A percentile compares a stretch with the other conserved stretches of the same genome.
Evolutionary conservation across 495 filamentous ascomycete genomes (phyloP).

Genomic region (Lophium mytilinum): DNA sequence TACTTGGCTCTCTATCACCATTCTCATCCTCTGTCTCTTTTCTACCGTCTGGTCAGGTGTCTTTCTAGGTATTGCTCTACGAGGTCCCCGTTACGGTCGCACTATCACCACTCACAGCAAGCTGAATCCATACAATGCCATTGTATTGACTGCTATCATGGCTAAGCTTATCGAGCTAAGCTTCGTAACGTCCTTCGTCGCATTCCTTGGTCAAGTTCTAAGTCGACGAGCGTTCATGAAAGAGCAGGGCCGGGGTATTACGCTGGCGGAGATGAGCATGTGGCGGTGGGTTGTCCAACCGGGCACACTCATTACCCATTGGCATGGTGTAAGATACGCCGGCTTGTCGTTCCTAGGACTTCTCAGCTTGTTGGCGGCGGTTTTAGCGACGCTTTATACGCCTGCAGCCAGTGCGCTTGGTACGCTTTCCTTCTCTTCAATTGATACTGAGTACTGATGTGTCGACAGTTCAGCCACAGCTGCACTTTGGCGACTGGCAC

Average conservation of each 20-base stretch:
- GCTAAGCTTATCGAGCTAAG: slow-evolving; percentile 69
- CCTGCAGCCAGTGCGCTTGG: slow-evolving; percentile 62
- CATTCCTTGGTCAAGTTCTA: slow-evolving; percentile 63
- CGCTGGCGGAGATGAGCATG: slow-evolving; percentile 56
- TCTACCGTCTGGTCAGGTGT: slow-evolving; percentile 58
- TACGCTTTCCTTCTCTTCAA: slow-evolving; percentile 16
- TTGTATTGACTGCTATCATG: slow-evolving; percentile 52
- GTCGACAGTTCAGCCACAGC: slow-evolving; percentile 51
- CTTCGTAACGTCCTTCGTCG: slow-evolving; percentile 70
- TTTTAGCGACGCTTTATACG: slow-evolving; percentile 62
- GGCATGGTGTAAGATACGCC: slow-evolving; percentile 52
- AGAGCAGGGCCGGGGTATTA: slow-evolving; percentile 49
- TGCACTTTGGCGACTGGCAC: slow-evolving; percentile 45
- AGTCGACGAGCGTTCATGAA: slow-evolving; percentile 53
- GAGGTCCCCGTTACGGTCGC: slow-evolving; percentile 52
- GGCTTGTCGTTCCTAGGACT: slow-evolving; percentile 50
- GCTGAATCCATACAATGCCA: slow-evolving; percentile 49
- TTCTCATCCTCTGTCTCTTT: slow-evolving; percentile 56
- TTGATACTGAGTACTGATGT: neutral
- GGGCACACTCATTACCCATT: slow-evolving; percentile 59
- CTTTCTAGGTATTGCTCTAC: slow-evolving; percentile 51
- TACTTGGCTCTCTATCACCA: slow-evolving; percentile 50
- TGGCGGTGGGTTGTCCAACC: slow-evolving; percentile 52
- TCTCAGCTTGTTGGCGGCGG: slow-evolving; percentile 49
- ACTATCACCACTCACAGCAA: slow-evolving; percentile 41